A percentile compares a stretch with the other conserved stretches of the same genome.
Evolutionary conservation across 164 flowering plant species (phyloP).

Genomic region (Tetrastigma voinierianum): DNA sequence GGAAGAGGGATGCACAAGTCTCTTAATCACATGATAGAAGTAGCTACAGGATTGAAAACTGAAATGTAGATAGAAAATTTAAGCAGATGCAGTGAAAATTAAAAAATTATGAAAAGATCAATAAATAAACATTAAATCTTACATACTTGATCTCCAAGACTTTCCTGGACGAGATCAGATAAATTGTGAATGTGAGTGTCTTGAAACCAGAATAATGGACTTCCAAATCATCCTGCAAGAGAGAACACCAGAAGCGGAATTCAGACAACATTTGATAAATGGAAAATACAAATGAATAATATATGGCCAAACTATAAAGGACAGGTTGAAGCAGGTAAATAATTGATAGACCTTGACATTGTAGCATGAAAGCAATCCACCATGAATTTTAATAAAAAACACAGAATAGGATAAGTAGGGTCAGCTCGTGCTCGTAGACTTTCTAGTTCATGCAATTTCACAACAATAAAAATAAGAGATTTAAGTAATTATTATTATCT

Average conservation of each 20-base stretch:
- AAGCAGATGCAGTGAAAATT: neutral
- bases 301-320: neutral
- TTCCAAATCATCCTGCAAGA: conserved; percentile 66
- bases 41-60: neutral
- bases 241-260: neutral
- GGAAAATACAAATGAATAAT: neutral
- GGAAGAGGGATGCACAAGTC: neutral
- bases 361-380: no score
- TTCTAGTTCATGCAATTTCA: no score
- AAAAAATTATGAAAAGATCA: neutral
- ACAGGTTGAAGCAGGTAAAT: neutral
- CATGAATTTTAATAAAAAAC: no score
- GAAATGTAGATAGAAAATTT: neutral
- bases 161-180: conserved; percentile 76
- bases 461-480: no score
- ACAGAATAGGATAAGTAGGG: no score
- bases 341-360: neutral
- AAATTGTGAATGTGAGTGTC: conserved; percentile 82
- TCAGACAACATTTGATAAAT: conserved; percentile 6
- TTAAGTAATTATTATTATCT: no score
- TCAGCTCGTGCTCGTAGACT: no score
- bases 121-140: neutral
- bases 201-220: conserved; percentile 83
- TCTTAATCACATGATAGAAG: neutral
- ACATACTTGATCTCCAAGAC: conserved; percentile 68